Percentiles rank a stretch among this genome's conserved stretches.
phyloP scores from a whole-genome alignment of 2,329 filamentous ascomycete genomes.

The Pseudopithomyces maydicus region DNA sequence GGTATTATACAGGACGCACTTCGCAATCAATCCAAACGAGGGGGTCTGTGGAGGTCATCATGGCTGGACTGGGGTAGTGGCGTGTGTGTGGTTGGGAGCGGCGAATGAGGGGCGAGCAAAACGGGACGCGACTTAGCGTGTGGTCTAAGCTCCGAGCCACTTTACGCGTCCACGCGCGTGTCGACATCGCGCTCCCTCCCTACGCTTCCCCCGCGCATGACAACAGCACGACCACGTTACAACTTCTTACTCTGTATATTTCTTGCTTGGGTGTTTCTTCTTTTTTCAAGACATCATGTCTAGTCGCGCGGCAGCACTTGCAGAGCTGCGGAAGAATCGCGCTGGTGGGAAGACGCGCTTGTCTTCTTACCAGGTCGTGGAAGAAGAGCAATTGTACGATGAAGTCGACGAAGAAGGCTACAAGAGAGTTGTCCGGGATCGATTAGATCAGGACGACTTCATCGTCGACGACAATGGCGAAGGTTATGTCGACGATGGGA shows the following conservation, averaged over 20 bases:
- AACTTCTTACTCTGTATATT: constrained; percentile 17
- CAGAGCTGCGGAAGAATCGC: constrained; percentile 82
- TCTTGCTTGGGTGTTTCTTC: constrained; percentile 13
- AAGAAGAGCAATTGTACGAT: constrained; percentile 87
- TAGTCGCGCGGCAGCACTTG: constrained; percentile 51
- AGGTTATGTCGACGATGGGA: constrained; percentile 94
- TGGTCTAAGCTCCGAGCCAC: constrained; percentile 14
- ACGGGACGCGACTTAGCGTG: constrained; percentile 1
- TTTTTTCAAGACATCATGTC: constrained; percentile 36
- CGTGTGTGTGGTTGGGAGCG: constrained; percentile 8
- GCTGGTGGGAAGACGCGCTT: constrained; percentile 90
- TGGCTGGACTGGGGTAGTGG: constrained; percentile 20
- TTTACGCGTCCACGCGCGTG: constrained; percentile 16
- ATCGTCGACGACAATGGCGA: constrained; percentile 98
- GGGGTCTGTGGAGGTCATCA: constrained; percentile 63
- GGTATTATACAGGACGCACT: constrained; percentile 44
- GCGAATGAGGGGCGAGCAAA: constrained; percentile 3
- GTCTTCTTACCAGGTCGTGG: constrained; percentile 82
- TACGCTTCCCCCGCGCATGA: constrained; percentile 23
- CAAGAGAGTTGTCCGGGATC: constrained; percentile 89
- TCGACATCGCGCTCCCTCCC: constrained; percentile 24
- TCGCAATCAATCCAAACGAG: constrained; percentile 88
- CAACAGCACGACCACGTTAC: constrained; percentile 12
- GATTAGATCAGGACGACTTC: constrained; percentile 93
- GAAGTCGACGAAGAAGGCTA: constrained; percentile 97